phyloP scores from a whole-genome alignment of 129 eudicot species.

The Centella asiatica region DNA sequence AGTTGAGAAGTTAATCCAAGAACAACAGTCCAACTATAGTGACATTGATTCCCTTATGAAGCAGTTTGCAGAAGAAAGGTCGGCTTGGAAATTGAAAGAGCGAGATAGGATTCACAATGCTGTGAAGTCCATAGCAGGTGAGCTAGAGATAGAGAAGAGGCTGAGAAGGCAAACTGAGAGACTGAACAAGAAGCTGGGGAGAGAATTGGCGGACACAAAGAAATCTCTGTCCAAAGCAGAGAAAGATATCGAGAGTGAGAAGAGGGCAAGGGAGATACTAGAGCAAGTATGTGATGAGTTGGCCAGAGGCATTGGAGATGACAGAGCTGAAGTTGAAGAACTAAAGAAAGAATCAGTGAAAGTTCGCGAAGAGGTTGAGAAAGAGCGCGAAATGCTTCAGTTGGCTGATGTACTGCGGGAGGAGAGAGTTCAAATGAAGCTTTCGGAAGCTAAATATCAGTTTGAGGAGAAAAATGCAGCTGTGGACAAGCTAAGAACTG shows the following conservation, averaged over 20 bases:
- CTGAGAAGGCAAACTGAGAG: slow-evolving; percentile 66
- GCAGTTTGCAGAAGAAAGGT: slow-evolving; percentile 42
- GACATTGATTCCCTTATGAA: slow-evolving; percentile 26
- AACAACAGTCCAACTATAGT: slow-evolving; percentile 26
- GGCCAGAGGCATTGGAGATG: slow-evolving; percentile 54
- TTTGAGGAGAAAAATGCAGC: slow-evolving; percentile 76
- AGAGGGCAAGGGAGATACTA: slow-evolving; percentile 57
- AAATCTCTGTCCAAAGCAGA: slow-evolving; percentile 27
- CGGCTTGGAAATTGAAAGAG: slow-evolving; percentile 45
- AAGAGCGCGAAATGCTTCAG: slow-evolving; percentile 92
- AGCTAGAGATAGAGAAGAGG: slow-evolving; percentile 60
- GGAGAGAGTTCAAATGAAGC: slow-evolving; percentile 94
- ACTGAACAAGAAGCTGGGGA: slow-evolving; percentile 73
- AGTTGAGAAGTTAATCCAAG: slow-evolving; percentile 52
- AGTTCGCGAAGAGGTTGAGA: slow-evolving; percentile 67
- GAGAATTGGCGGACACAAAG: slow-evolving; percentile 55
- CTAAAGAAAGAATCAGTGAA: slow-evolving; percentile 44
- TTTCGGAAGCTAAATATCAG: slow-evolving; percentile 73
- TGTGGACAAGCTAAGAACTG: slow-evolving; percentile 48
- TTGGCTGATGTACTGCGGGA: slow-evolving; percentile 76
- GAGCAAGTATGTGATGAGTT: slow-evolving; percentile 78
- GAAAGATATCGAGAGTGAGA: slow-evolving; percentile 50
- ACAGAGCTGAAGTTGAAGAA: slow-evolving; percentile 61
- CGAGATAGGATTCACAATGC: slow-evolving; percentile 52
- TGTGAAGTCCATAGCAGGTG: slow-evolving; percentile 38